A percentile compares a stretch with the other conserved stretches of the same genome.
These are phyloP conservation scores for Citrus trifoliata DNA, from an alignment of 345 rosid genomes.

Conservation along the genomic window DNA sequence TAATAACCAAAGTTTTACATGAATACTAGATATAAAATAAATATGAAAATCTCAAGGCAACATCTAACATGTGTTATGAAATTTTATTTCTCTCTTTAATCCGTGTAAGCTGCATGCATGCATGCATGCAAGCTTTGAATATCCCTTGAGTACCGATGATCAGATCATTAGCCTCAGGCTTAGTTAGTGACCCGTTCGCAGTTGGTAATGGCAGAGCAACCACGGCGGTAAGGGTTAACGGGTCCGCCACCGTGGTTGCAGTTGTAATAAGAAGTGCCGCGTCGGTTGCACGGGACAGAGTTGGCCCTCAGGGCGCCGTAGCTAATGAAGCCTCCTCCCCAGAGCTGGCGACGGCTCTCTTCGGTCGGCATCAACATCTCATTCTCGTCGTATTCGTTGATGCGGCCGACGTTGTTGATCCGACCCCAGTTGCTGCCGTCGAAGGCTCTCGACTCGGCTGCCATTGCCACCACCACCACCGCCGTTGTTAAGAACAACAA, in stretches of 20 bases:
- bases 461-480: constrained; percentile 22
- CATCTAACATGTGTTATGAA: too few species aligned
- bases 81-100: too few species aligned
- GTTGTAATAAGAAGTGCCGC: constrained; percentile 26
- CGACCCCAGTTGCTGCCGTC: not conserved
- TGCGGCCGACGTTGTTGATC: constrained; percentile 7
- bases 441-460: not conserved
- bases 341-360: constrained; percentile 27
- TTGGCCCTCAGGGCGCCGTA: constrained; percentile 11
- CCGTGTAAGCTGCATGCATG: too few species aligned
- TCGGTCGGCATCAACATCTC: constrained; percentile 46
- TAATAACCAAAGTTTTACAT: not conserved
- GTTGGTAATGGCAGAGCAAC: constrained; percentile 24
- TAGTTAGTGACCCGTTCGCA: constrained; percentile 19
- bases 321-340: constrained; percentile 16
- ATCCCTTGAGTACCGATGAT: too few species aligned
- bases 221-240: constrained; percentile 33
- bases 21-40: not conserved
- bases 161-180: not conserved
- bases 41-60: too few species aligned
- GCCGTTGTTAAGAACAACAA: too few species aligned
- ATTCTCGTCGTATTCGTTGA: constrained; percentile 10
- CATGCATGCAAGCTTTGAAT: too few species aligned
- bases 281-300: constrained; percentile 18
- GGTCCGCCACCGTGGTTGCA: not conserved